Conservation (phyloP, 371 early-diverging fungal genomes). For the Mucor racemosus region DNA sequence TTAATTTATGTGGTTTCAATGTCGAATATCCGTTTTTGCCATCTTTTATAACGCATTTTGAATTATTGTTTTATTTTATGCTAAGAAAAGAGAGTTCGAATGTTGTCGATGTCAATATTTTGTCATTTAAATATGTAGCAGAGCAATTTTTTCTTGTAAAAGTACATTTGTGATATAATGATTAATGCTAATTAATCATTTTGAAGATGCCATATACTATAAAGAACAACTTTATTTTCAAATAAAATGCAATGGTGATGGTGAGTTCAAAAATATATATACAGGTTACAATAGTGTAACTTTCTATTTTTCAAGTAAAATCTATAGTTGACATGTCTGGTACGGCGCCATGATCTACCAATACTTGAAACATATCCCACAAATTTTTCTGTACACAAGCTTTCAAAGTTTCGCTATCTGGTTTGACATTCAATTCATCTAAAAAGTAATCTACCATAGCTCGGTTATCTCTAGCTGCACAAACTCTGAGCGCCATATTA, state of each 20-base stretch:
- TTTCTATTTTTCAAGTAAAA: neutral
- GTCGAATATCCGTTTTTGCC: no score
- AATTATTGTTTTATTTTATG: no score
- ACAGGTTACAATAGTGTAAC: no score
- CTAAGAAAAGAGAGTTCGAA: no score
- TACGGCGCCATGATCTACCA: conserved; percentile 56
- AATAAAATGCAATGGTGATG: neutral
- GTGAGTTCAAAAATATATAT: neutral
- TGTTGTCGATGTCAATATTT: no score
- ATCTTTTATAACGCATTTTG: no score
- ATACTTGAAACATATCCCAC: conserved; percentile 53
- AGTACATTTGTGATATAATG: no score
- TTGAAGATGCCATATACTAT: no score
- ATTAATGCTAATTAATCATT: no score
- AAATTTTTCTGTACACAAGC: conserved; percentile 45
- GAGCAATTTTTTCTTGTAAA: no score
- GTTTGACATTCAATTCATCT: conserved; percentile 45
- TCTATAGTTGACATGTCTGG: conserved; percentile 53
- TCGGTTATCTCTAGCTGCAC: conserved; percentile 46
- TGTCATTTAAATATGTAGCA: no score
- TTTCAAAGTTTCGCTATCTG: conserved; percentile 49
- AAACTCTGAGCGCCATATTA: conserved; percentile 53
- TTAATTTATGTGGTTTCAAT: no score
- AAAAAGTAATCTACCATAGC: conserved; percentile 52
- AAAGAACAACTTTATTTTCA: neutral